phyloP scores from a whole-genome alignment of 2,329 filamentous ascomycete species.

The Alternaria dauci region DNA sequence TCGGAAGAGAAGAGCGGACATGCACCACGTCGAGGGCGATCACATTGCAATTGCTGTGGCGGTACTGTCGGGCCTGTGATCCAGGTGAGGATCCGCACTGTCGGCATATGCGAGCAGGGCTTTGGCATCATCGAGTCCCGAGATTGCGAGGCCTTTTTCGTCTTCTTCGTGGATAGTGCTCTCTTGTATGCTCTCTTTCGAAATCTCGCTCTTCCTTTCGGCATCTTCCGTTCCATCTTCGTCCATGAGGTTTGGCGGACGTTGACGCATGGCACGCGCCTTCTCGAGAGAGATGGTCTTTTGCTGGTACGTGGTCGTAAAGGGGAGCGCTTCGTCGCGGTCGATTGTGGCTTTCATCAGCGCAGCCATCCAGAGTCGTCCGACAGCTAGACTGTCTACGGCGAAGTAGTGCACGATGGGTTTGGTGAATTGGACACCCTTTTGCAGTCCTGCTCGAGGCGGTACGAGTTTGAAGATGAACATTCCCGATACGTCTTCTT shows the following conservation, averaged over 20 bases:
- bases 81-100: conserved; percentile 20
- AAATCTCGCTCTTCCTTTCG: conserved; percentile 41
- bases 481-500: conserved; percentile 67
- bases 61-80: conserved; percentile 17
- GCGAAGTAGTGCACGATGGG: conserved; percentile 98
- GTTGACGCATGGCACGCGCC: conserved; percentile 84
- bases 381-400: conserved; percentile 86
- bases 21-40: not conserved
- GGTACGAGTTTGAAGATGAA: conserved; percentile 99
- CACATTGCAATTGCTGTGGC: conserved; percentile 14
- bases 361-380: conserved; percentile 96
- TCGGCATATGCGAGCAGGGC: conserved; percentile 47
- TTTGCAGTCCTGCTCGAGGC: conserved; percentile 83
- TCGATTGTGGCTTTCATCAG: conserved; percentile 99
- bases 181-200: conserved; percentile 48
- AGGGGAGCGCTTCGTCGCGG: conserved; percentile 77
- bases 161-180: conserved; percentile 51
- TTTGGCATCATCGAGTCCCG: conserved; percentile 48
- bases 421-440: conserved; percentile 96
- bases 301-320: conserved; percentile 94
- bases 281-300: conserved; percentile 94
- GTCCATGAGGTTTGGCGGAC: conserved; percentile 87
- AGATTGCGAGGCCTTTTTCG: conserved; percentile 50
- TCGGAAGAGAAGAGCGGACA: not conserved
- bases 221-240: conserved; percentile 47